Evolutionary conservation across 2,329 filamentous ascomycete genomes (phyloP), one percentile per base, ranked within the genome.

Genomic region (Ophiostoma fasciatum): DNA sequence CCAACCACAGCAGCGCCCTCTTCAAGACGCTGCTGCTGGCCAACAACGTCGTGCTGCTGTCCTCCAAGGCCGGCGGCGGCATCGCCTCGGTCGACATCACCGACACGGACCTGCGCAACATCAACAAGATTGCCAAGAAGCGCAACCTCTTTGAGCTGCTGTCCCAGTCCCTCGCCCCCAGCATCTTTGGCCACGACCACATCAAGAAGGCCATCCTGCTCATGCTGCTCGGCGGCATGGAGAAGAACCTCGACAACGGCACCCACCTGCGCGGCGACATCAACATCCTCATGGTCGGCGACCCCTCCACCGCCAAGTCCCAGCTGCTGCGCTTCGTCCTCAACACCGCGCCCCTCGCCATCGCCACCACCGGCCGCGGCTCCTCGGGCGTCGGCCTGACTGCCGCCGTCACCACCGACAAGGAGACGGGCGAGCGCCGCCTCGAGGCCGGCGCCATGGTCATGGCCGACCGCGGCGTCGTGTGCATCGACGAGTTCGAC

Each of bases 401-500:
- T 20, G 90, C 90, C 19, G 90, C 90, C 20, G 90, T 98, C 18
- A 96, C 90, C 1, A 78, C 82, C 1, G 90, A 98, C 57, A 96
- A 96, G 55, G 90, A 98, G 57, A 98, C 90, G 1, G 90, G 90
- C 40, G 90, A 98, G 55, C 74, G 90, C 46, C 75, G 90, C 46
- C 70, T 98, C 1, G 90, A 98, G 60, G 90, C 90, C 13, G 90
- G 90, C 71, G 90, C 90, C 45, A 98, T 98, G 90, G 90, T 98
- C 42, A 82, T 98, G 51, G 90, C 78, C 44, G 90, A 98, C 56
- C 80, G 90, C 44, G 90, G 90, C 48, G 88, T 98, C 10, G 90
- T 98, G 23, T 98, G 90, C 63, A 98, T 98, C 46, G 90, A 98
- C 54, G 90, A 98, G 52, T 98, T 98, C 48, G 90, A 98, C 64